Evolutionary conservation across 345 rosid genomes (phyloP).

Genomic region (Populus pruinosa): DNA sequence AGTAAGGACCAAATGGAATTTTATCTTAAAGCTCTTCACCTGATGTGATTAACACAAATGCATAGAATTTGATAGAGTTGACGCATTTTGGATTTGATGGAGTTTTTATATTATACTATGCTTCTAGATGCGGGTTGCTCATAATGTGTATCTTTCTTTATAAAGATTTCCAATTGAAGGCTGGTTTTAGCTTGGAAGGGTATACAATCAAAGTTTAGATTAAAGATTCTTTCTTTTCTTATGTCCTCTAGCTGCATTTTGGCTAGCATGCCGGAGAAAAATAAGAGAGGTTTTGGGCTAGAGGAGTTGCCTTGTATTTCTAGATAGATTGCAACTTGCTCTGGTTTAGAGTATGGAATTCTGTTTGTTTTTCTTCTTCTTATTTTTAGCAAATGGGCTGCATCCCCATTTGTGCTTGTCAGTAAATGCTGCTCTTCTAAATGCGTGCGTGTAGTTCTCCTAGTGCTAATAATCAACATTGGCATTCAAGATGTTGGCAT

Average conservation of each 20-base stretch:
- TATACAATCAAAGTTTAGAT: background rate
- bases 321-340: background rate
- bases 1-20: background rate
- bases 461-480: background rate
- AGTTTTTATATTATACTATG: background rate
- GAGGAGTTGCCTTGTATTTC: background rate
- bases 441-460: background rate
- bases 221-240: background rate
- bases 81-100: background rate
- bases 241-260: background rate
- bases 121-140: background rate
- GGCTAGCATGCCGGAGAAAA: background rate
- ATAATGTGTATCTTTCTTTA: background rate
- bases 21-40: background rate
- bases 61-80: background rate
- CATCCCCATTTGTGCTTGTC: background rate
- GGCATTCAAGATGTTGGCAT: background rate
- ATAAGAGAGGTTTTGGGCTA: background rate
- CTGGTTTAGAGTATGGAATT: background rate
- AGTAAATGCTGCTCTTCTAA: background rate
- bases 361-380: background rate
- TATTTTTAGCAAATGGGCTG: background rate
- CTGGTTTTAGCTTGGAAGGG: background rate
- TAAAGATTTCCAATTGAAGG: background rate
- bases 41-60: background rate